phyloP scores from a whole-genome alignment of 306 rosid species.

The Astragalus glycyphyllos region DNA sequence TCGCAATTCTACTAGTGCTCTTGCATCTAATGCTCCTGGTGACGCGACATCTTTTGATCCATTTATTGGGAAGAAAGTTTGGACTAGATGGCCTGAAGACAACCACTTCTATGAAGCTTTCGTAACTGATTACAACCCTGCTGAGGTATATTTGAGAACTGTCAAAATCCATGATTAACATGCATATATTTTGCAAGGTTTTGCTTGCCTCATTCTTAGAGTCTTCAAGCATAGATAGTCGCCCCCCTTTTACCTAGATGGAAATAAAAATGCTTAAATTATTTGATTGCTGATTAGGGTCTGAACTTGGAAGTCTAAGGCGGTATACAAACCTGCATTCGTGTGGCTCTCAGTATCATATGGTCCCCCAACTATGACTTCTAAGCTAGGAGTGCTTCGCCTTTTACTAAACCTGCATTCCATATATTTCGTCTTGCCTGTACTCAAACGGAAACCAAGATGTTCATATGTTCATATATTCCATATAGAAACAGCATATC shows the following conservation, averaged over 20 bases:
- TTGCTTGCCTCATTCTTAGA: background rate
- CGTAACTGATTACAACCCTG: constrained; percentile 72
- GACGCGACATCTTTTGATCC: constrained; percentile 62
- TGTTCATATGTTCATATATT: too few species aligned
- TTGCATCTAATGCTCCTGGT: constrained; percentile 55
- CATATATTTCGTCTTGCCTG: too few species aligned
- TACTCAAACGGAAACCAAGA: too few species aligned
- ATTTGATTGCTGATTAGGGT: constrained; percentile 6
- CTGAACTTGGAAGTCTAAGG: constrained; percentile 28
- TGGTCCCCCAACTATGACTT: too few species aligned
- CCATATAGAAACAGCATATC: too few species aligned
- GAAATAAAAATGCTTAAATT: background rate
- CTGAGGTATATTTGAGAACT: constrained; percentile 59
- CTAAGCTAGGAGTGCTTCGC: too few species aligned
- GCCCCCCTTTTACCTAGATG: background rate
- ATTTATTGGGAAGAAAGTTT: constrained; percentile 84
- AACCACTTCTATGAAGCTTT: constrained; percentile 94
- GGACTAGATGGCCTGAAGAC: constrained; percentile 98
- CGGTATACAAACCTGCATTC: background rate
- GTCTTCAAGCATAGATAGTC: background rate
- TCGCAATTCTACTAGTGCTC: constrained; percentile 65
- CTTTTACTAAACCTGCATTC: too few species aligned
- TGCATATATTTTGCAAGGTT: background rate
- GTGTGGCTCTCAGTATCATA: too few species aligned
- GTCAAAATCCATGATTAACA: constrained; percentile 3